Percentiles rank a stretch among this genome's conserved stretches.
phyloP scores from a whole-genome alignment of 768 basidiomycete genomes.

The Pholiota molesta region DNA sequence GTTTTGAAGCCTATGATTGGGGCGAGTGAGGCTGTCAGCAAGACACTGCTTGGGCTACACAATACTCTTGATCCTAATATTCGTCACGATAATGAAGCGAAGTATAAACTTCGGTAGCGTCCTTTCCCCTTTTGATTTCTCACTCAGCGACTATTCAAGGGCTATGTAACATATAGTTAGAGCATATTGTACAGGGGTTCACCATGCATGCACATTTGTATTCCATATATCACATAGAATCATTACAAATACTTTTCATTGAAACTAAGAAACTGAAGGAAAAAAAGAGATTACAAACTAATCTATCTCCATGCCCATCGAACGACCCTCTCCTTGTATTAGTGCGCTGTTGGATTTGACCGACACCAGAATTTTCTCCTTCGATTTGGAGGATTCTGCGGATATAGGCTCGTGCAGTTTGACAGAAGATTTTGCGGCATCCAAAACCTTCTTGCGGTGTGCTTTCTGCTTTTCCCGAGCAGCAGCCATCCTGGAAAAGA shows the following conservation, averaged over 20 bases:
- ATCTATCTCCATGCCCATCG: slow-evolving; percentile 92
- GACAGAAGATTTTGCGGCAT: slow-evolving; percentile 58
- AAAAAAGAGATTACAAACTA: slow-evolving; percentile 33
- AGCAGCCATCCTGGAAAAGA: slow-evolving; percentile 71
- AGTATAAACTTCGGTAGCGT: slow-evolving; percentile 82
- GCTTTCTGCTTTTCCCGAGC: slow-evolving; percentile 78
- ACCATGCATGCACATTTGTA: slow-evolving; percentile 18
- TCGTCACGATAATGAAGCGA: slow-evolving; percentile 83
- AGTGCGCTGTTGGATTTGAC: slow-evolving; percentile 72
- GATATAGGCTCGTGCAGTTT: slow-evolving; percentile 69
- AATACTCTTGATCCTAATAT: slow-evolving; percentile 90
- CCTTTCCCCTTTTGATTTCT: background rate
- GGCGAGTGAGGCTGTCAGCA: slow-evolving; percentile 94
- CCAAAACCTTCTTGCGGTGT: slow-evolving; percentile 68
- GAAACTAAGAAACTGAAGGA: slow-evolving; percentile 2
- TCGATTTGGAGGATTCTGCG: slow-evolving; percentile 39
- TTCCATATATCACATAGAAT: slow-evolving; percentile 18
- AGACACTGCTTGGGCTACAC: slow-evolving; percentile 91
- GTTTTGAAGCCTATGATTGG: slow-evolving; percentile 99
- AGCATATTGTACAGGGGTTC: slow-evolving; percentile 5
- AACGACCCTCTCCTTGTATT: slow-evolving; percentile 79
- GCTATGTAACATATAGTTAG: background rate
- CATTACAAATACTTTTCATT: slow-evolving; percentile 19
- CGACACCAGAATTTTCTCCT: slow-evolving; percentile 79
- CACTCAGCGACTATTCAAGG: background rate